phyloP scores from a whole-genome alignment of 208 protist genomes.

The Trypanosoma platydactyli region DNA sequence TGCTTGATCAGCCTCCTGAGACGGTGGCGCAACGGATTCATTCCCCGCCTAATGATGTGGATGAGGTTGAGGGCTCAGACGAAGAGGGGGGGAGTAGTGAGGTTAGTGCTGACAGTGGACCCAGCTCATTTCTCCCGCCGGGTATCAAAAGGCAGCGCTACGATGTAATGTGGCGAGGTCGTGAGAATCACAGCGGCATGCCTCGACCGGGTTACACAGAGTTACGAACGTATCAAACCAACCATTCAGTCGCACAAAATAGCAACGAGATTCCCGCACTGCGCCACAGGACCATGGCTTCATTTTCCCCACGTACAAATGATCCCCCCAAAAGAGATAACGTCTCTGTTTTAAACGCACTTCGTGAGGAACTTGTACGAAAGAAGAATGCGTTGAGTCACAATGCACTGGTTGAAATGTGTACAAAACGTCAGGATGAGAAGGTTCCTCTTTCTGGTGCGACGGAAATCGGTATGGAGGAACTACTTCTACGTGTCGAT shows the following conservation, averaged over 20 bases:
- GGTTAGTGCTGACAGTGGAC: not conserved
- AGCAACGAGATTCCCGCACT: not conserved
- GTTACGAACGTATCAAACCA: slow-evolving; percentile 30
- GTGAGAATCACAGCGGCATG: not conserved
- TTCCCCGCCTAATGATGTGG: not conserved
- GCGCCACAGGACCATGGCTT: not conserved
- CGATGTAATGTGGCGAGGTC: not conserved
- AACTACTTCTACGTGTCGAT: slow-evolving; percentile 14
- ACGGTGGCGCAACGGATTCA: no score
- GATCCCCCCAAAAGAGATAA: not conserved
- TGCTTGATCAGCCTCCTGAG: not conserved
- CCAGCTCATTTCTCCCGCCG: not conserved
- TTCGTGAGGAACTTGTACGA: slow-evolving; percentile 26
- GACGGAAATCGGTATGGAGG: not conserved
- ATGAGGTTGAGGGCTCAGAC: not conserved
- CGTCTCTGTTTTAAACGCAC: not conserved
- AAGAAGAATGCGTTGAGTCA: slow-evolving; percentile 18
- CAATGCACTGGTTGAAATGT: not conserved
- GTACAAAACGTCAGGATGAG: not conserved
- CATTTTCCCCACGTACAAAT: not conserved
- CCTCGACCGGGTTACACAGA: slow-evolving; percentile 12
- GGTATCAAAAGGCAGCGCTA: slow-evolving; percentile 21
- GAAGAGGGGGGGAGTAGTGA: slow-evolving; percentile 5
- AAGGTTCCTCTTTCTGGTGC: not conserved
- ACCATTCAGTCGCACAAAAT: not conserved